Evolutionary conservation across 73 alveolate species (phyloP).

Genomic region (Breviolum minutum): DNA sequence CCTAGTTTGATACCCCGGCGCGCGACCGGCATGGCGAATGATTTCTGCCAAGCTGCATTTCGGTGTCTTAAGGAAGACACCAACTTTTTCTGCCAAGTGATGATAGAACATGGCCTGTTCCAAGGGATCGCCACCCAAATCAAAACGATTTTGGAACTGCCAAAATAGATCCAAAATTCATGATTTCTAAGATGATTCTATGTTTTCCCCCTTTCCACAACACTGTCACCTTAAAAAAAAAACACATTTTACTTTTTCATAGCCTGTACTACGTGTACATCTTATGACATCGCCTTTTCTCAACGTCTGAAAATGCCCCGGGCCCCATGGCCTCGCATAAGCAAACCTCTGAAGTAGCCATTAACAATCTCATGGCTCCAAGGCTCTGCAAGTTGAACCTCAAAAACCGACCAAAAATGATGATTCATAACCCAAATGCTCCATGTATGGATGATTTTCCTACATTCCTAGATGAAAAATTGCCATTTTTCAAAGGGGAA

Average conservation of each 20-base stretch:
- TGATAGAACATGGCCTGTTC: slow-evolving; percentile 41
- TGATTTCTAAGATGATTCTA: too few species aligned
- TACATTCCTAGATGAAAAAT: background rate
- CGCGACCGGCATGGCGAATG: background rate
- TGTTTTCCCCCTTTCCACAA: too few species aligned
- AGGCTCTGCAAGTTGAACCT: slow-evolving; percentile 34
- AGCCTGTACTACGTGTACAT: too few species aligned
- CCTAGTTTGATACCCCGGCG: background rate
- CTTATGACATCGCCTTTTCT: too few species aligned
- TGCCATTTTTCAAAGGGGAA: background rate
- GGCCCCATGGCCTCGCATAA: slow-evolving; percentile 36
- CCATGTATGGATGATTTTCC: background rate
- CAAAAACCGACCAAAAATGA: too few species aligned
- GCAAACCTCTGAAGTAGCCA: slow-evolving; percentile 74
- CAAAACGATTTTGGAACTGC: background rate
- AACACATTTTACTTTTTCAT: too few species aligned
- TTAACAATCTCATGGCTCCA: slow-evolving; percentile 69
- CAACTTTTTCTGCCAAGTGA: slow-evolving; percentile 20
- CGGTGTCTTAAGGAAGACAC: slow-evolving; percentile 24
- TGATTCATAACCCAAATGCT: background rate
- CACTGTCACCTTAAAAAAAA: too few species aligned
- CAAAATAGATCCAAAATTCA: background rate
- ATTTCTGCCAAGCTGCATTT: slow-evolving; percentile 9
- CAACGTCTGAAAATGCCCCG: background rate
- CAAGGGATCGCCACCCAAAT: background rate